These are phyloP conservation scores for Phytophthora fragariaefolia DNA, from an alignment of 352 stramenopile species.

Conservation along the genomic window DNA sequence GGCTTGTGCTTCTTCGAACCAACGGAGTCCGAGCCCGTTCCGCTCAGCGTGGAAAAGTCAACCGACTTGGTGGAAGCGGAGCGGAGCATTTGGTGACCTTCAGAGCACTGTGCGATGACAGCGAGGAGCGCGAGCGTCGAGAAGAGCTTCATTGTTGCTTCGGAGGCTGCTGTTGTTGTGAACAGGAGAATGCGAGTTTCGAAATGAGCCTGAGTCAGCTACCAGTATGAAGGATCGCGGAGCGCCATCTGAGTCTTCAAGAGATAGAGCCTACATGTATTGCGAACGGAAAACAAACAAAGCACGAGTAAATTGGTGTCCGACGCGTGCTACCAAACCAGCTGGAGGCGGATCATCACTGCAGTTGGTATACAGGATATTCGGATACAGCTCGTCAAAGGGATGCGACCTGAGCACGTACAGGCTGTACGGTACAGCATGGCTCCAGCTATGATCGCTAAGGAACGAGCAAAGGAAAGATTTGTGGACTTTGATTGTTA, in stretches of 20 bases:
- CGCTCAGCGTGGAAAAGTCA: constrained; percentile 21
- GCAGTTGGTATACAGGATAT: background rate
- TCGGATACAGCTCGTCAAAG: constrained; percentile 20
- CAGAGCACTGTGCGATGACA: constrained; percentile 17
- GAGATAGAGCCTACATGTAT: background rate
- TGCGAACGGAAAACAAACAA: constrained; percentile 1
- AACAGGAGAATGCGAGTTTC: constrained; percentile 19
- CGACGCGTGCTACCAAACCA: constrained; percentile 22
- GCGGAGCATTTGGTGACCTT: constrained; percentile 33
- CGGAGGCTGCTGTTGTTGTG: constrained; percentile 1
- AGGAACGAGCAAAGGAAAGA: constrained; percentile 12
- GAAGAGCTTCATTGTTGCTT: constrained; percentile 30
- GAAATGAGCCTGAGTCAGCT: constrained; percentile 24
- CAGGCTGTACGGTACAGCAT: background rate
- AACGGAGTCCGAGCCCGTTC: constrained; percentile 2
- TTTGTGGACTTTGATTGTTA: constrained; percentile 20
- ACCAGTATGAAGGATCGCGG: background rate
- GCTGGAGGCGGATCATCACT: background rate
- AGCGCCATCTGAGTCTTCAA: background rate
- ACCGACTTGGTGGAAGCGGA: constrained; percentile 19
- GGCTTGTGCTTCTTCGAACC: constrained; percentile 21
- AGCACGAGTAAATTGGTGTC: constrained; percentile 16
- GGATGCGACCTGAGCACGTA: background rate
- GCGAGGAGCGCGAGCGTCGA: constrained; percentile 27
- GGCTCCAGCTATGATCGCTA: constrained; percentile 5